Evolutionary conservation across 2,329 filamentous ascomycete genomes (phyloP).

Genomic region (Fusarium palustre): DNA sequence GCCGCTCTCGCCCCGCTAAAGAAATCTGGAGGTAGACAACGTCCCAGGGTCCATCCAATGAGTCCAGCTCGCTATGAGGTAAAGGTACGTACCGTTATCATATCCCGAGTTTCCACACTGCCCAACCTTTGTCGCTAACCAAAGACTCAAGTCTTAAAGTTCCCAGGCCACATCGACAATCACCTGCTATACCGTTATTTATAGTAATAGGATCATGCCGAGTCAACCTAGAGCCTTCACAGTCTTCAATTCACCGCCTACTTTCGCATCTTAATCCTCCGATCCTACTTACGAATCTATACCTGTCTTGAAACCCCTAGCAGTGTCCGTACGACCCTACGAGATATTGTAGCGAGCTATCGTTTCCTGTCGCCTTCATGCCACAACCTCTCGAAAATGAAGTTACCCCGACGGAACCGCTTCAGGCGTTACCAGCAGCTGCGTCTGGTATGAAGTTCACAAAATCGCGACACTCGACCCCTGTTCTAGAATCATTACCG

Average conservation of each 20-base stretch:
- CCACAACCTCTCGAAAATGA: constrained; percentile 74
- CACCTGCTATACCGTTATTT: constrained; percentile 12
- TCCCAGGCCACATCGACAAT: constrained; percentile 22
- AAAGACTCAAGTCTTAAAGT: constrained; percentile 22
- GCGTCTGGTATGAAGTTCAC: constrained; percentile 69
- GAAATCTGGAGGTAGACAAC: constrained; percentile 19
- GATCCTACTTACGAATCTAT: constrained; percentile 10
- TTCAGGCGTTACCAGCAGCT: constrained; percentile 76
- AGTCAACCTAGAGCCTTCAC: constrained; percentile 39
- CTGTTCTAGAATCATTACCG: constrained; percentile 60
- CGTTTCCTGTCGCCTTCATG: constrained; percentile 65
- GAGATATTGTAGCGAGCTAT: constrained; percentile 25
- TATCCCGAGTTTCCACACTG: constrained; percentile 42
- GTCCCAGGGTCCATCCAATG: not conserved
- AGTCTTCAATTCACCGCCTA: constrained; percentile 39
- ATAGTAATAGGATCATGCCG: constrained; percentile 48
- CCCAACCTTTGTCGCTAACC: constrained; percentile 40
- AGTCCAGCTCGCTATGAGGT: constrained; percentile 27
- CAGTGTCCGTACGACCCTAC: constrained; percentile 19
- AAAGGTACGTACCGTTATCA: constrained; percentile 45
- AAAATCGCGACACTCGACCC: constrained; percentile 70
- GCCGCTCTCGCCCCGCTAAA: constrained; percentile 26
- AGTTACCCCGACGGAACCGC: constrained; percentile 70
- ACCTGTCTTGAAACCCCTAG: constrained; percentile 6
- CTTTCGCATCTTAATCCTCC: constrained; percentile 45